These are phyloP conservation scores for Rhodotorula glutinis DNA, from an alignment of 1,284 basidiomycete genomes.

Conservation along the genomic window DNA sequence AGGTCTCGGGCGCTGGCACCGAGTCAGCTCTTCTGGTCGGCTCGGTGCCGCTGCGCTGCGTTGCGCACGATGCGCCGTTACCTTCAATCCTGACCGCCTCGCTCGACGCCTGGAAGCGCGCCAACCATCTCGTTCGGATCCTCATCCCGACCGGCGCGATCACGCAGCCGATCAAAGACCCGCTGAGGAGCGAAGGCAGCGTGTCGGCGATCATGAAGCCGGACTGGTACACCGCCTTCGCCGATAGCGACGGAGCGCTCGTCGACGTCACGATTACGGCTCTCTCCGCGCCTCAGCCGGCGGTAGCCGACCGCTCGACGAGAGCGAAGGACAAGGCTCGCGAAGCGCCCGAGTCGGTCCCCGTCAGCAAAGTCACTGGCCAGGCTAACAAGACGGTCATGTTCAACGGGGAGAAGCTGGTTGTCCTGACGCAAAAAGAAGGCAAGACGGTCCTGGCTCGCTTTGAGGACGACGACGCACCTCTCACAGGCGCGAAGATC, in stretches of 20 bases:
- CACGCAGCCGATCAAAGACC: constrained; percentile 37
- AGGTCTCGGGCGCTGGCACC: not conserved
- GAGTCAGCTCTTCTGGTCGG: not conserved
- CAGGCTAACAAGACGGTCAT: constrained; percentile 26
- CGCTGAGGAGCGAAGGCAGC: constrained; percentile 12
- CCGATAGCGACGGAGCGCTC: constrained; percentile 54
- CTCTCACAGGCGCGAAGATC: constrained; percentile 24
- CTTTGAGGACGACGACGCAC: constrained; percentile 67
- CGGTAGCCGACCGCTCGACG: not conserved
- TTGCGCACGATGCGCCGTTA: constrained; percentile 38
- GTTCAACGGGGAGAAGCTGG: constrained; percentile 64
- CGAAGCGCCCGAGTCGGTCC: constrained; percentile 44
- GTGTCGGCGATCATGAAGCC: constrained; percentile 42
- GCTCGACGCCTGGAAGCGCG: constrained; percentile 39
- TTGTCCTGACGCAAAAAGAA: constrained; percentile 54
- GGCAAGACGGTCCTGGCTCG: constrained; percentile 54
- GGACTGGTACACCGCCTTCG: constrained; percentile 32
- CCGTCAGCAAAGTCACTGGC: constrained; percentile 55
- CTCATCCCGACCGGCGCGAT: constrained; percentile 33
- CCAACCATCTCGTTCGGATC: constrained; percentile 39
- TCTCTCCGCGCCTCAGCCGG: constrained; percentile 23
- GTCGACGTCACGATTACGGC: constrained; percentile 62
- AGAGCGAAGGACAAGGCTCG: constrained; percentile 10
- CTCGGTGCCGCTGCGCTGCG: constrained; percentile 32
- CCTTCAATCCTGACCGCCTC: constrained; percentile 40